A percentile compares a stretch with the other conserved stretches of the same genome.
phyloP scores from a whole-genome alignment of 495 filamentous ascomycete genomes.

The Chaetomium tenue region DNA sequence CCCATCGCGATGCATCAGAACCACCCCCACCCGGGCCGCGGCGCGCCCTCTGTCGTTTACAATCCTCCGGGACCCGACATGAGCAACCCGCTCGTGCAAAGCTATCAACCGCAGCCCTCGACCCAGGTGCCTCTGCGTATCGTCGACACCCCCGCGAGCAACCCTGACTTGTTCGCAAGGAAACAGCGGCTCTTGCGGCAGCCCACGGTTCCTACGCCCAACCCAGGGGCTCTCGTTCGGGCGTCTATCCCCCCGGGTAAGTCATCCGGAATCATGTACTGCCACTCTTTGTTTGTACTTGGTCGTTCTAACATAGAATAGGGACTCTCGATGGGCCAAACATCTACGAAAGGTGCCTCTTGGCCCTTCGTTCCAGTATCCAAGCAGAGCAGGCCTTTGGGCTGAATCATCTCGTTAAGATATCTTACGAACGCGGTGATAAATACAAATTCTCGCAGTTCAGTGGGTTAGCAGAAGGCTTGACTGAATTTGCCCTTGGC shows the following conservation, averaged over 20 bases:
- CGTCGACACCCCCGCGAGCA: constrained; percentile 67
- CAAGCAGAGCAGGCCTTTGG: constrained; percentile 83
- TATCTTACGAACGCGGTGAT: constrained; percentile 89
- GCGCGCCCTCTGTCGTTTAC: constrained; percentile 41
- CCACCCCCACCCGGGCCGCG: constrained; percentile 35
- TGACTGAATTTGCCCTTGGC: constrained; percentile 78
- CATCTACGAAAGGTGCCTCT: constrained; percentile 83
- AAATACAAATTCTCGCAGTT: constrained; percentile 94
- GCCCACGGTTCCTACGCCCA: constrained; percentile 28
- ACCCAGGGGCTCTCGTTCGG: constrained; percentile 24
- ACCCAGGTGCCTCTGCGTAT: constrained; percentile 62
- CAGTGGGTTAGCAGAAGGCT: constrained; percentile 80
- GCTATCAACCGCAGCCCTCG: constrained; percentile 58
- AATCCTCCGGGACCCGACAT: constrained; percentile 42
- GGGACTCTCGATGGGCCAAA: constrained; percentile 69
- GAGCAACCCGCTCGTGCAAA: constrained; percentile 51
- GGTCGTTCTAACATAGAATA: constrained; percentile 32
- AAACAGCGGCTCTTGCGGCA: constrained; percentile 40
- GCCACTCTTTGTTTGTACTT: not conserved
- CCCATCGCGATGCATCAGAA: constrained; percentile 23
- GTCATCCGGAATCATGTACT: not conserved
- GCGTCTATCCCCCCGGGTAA: constrained; percentile 32
- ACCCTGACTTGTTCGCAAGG: constrained; percentile 58
- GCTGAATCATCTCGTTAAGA: constrained; percentile 88
- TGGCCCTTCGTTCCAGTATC: constrained; percentile 75